Percentiles rank a stretch among this genome's conserved stretches.
Conservation (phyloP, 2,329 filamentous ascomycete genomes). For the Sodiomyces alkalinus region DNA sequence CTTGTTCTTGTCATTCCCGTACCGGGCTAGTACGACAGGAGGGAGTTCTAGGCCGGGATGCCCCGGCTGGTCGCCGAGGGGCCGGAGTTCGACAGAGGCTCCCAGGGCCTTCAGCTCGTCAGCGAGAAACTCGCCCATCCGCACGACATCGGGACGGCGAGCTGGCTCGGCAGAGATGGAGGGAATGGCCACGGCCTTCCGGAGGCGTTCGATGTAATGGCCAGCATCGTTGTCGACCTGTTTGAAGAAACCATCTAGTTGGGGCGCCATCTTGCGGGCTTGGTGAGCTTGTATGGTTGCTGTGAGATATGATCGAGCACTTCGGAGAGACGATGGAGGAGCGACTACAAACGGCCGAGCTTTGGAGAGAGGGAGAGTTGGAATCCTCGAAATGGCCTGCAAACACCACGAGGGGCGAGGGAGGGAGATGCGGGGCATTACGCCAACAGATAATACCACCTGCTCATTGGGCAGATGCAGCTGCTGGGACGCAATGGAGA, state of each 20-base stretch:
- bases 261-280: slow-evolving; percentile 69
- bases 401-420: too few species aligned
- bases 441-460: slow-evolving; percentile 6
- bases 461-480: slow-evolving; percentile 3
- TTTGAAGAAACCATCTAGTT: slow-evolving; percentile 85
- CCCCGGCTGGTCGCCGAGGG: slow-evolving; percentile 81
- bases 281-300: slow-evolving; percentile 39
- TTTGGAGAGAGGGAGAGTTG: slow-evolving; percentile 4
- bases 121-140: slow-evolving; percentile 88
- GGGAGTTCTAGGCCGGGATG: slow-evolving; percentile 84
- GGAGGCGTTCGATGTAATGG: slow-evolving; percentile 77
- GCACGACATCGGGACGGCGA: slow-evolving; percentile 79
- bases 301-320: slow-evolving; percentile 31
- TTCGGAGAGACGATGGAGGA: slow-evolving; percentile 5
- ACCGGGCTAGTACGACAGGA: slow-evolving; percentile 81
- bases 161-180: slow-evolving; percentile 88
- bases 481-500: too few species aligned
- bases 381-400: too few species aligned
- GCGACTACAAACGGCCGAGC: slow-evolving; percentile 3
- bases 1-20: slow-evolving; percentile 85
- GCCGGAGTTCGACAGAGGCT: slow-evolving; percentile 72
- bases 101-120: slow-evolving; percentile 70
- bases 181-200: slow-evolving; percentile 88
- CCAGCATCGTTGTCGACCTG: slow-evolving; percentile 71
- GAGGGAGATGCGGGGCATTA: slow-evolving; percentile 31